A percentile compares a stretch with the other conserved stretches of the same genome.
phyloP scores from a whole-genome alignment of 2,329 filamentous ascomycete genomes.

The Colletotrichum caudatum region DNA sequence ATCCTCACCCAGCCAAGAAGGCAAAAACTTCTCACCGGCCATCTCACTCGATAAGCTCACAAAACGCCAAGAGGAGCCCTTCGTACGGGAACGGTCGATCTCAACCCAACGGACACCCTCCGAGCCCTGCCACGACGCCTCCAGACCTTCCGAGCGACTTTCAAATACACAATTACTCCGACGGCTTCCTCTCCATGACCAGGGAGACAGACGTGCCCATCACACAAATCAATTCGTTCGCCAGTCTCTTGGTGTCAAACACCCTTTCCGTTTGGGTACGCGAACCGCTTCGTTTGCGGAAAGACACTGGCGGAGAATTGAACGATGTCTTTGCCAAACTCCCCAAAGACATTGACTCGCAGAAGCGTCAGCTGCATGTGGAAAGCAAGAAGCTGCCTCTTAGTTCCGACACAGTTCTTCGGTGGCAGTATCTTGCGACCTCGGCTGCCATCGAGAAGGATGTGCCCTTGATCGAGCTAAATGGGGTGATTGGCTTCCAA shows the following conservation, averaged over 20 bases:
- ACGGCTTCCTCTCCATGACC: slow-evolving; percentile 81
- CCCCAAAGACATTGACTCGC: slow-evolving; percentile 57
- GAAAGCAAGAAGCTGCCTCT: slow-evolving; percentile 63
- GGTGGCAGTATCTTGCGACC: slow-evolving; percentile 76
- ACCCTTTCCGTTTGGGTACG: slow-evolving; percentile 83
- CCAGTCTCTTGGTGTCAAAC: slow-evolving; percentile 79
- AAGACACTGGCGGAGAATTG: slow-evolving; percentile 74
- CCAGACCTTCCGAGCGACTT: slow-evolving; percentile 73
- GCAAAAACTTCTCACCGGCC: slow-evolving; percentile 84
- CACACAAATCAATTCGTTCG: slow-evolving; percentile 81
- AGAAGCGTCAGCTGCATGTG: slow-evolving; percentile 60
- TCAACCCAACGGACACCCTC: slow-evolving; percentile 68
- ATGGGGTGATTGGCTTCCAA: slow-evolving; percentile 80
- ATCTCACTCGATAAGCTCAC: slow-evolving; percentile 80
- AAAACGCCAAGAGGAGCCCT: slow-evolving; percentile 73
- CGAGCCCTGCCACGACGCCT: slow-evolving; percentile 83
- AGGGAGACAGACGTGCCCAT: slow-evolving; percentile 70
- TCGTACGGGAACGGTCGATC: slow-evolving; percentile 72
- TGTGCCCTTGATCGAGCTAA: slow-evolving; percentile 76
- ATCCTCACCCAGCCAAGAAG: slow-evolving; percentile 77
- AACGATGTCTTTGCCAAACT: slow-evolving; percentile 76
- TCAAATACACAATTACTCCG: slow-evolving; percentile 76
- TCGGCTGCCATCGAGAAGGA: slow-evolving; percentile 67
- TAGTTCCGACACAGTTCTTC: slow-evolving; percentile 67
- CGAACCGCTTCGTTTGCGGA: slow-evolving; percentile 75